phyloP scores from a whole-genome alignment of 2,329 filamentous ascomycete species.

The Byssochlamys sp. region DNA sequence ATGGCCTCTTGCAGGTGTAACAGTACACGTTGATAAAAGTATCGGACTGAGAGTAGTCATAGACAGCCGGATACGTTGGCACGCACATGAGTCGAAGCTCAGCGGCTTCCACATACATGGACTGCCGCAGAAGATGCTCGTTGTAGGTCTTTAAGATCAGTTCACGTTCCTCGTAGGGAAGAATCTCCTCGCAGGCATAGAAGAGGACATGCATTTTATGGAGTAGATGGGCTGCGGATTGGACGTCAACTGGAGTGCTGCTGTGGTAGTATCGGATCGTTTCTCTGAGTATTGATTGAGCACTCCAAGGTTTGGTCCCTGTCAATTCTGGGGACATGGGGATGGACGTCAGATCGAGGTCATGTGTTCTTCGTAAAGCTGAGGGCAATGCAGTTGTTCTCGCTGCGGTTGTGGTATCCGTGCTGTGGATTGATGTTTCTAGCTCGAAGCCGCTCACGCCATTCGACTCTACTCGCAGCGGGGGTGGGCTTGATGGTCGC shows the following conservation, averaged over 20 bases:
- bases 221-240: conserved; percentile 33
- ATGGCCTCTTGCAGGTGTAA: conserved; percentile 47
- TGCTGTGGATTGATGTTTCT: conserved; percentile 3
- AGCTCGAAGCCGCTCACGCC: conserved; percentile 13
- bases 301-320: conserved; percentile 30
- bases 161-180: conserved; percentile 42
- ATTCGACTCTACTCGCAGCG: conserved; percentile 27
- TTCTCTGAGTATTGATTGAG: conserved; percentile 29
- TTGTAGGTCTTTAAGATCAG: conserved; percentile 50
- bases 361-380: conserved; percentile 8
- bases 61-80: conserved; percentile 46
- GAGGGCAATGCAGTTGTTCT: conserved; percentile 1
- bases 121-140: conserved; percentile 41
- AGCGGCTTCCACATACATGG: conserved; percentile 41
- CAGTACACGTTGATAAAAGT: conserved; percentile 47
- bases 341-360: conserved; percentile 16
- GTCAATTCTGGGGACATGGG: conserved; percentile 23
- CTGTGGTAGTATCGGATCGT: conserved; percentile 32
- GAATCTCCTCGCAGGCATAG: conserved; percentile 26
- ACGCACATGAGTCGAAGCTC: conserved; percentile 48
- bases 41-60: conserved; percentile 48
- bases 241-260: conserved; percentile 28
- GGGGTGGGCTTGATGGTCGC: conserved; percentile 31
- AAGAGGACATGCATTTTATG: conserved; percentile 33
- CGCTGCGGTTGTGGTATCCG: background rate